Evolutionary conservation across 78 protist species (phyloP), one percentile per base, ranked within the genome.

Genomic region (Diacronema lutheri): DNA sequence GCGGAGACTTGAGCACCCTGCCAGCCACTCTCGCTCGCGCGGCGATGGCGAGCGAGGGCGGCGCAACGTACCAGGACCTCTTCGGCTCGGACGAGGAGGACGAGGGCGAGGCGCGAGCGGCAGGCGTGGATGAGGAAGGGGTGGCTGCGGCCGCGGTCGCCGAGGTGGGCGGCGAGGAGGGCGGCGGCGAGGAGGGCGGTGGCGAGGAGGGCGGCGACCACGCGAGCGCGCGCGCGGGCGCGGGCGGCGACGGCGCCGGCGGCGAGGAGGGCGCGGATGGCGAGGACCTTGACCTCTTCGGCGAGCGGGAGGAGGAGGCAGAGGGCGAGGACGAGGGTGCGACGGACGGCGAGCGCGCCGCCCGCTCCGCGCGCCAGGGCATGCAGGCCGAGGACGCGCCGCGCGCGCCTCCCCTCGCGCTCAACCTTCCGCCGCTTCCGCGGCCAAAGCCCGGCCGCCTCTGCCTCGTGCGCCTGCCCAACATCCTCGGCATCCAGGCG

Each of bases 81-180:
- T 68, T 68, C 46, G 76, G 76, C 55, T 68, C 76, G 21, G 76
- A 68, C 50, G 4, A 16, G 29, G 76, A 68, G 76, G 41, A 38
- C 14, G 46, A 35, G 50, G 41, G 7, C 19, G 76, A 68, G 31
- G 76, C 37, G 35, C 16, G 33, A 21, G 33, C 29, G n/a, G 40
- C 76, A 7, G 33, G 26, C 66, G 33, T 1, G 35, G 66, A 21
- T 7, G 73, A 35, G 31, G 73, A 31, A 21, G 71, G 16, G 41
- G 68, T 4, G 35, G 74, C 33, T 2, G 44, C 19, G 13, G 46
- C 11, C 46, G 74, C 26, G 7, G 74, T 6, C 13, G 46, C 13
- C 74, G 74, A 66, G 29, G 44, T 66, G n/a, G 33, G 33, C 16
- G 74, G 74, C 25, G 19, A 46, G 21, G 74, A 37, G 29, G 20